These are phyloP conservation scores for Mycena kentingensis DNA, from an alignment of 768 basidiomycete genomes.

Conservation along the genomic window DNA sequence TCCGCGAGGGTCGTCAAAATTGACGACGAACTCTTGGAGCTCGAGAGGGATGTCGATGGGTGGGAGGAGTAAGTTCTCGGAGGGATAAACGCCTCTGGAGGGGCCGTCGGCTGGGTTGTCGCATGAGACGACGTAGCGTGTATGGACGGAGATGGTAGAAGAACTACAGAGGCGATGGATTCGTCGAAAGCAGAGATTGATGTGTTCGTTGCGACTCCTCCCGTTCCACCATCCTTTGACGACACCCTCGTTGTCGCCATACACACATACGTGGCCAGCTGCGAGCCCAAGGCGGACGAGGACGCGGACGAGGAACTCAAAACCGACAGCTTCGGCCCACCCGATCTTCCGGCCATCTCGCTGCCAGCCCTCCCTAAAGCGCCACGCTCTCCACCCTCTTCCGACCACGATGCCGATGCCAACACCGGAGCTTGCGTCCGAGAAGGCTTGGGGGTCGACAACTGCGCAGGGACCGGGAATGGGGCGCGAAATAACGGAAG, in stretches of 20 bases:
- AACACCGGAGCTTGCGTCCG: slow-evolving; percentile 28
- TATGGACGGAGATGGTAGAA: slow-evolving; percentile 28
- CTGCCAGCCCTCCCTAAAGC: slow-evolving; percentile 13
- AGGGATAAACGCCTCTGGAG: background rate
- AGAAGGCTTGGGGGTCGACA: slow-evolving; percentile 32
- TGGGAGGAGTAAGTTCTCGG: background rate
- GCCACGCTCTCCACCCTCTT: slow-evolving; percentile 24
- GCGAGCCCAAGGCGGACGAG: slow-evolving; percentile 7
- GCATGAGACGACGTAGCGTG: slow-evolving; percentile 19
- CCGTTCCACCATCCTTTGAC: slow-evolving; percentile 46
- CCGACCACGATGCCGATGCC: slow-evolving; percentile 23
- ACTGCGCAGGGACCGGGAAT: slow-evolving; percentile 27
- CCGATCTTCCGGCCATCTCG: slow-evolving; percentile 24
- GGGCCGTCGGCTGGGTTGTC: slow-evolving; percentile 30
- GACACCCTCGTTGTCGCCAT: slow-evolving; percentile 43
- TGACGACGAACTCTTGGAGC: background rate
- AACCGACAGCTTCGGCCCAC: slow-evolving; percentile 49
- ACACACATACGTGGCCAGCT: slow-evolving; percentile 26
- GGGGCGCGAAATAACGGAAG: background rate
- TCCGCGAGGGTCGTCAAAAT: background rate
- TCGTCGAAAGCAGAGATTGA: slow-evolving; percentile 34
- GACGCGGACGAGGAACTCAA: slow-evolving; percentile 39
- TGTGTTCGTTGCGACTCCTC: slow-evolving; percentile 32
- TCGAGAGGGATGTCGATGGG: too few relatives aligned
- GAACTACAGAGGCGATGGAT: slow-evolving; percentile 30